phyloP scores from a whole-genome alignment of 805 yeast species.

The Yarrowia alimentaria region DNA sequence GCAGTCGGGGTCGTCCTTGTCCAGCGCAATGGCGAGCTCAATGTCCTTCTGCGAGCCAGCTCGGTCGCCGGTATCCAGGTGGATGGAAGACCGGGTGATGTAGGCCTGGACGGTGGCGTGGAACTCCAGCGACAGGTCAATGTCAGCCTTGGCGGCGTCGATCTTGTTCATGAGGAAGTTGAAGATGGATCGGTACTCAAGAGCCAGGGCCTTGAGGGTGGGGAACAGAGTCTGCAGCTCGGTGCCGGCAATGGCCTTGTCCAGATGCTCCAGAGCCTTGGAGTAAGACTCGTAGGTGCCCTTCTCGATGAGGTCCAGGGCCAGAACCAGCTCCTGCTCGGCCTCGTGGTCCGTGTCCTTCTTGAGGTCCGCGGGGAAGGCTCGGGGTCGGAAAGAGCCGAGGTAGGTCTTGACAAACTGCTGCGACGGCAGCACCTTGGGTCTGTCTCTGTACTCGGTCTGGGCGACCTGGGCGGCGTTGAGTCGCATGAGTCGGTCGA shows the following conservation, averaged over 20 bases:
- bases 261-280: constrained; percentile 53
- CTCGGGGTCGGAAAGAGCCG: constrained; percentile 72
- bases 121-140: constrained; percentile 63
- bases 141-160: constrained; percentile 58
- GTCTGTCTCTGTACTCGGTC: constrained; percentile 52
- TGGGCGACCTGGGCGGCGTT: constrained; percentile 73
- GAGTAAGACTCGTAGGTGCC: constrained; percentile 57
- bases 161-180: constrained; percentile 77
- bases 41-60: constrained; percentile 65
- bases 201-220: constrained; percentile 56
- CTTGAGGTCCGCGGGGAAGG: constrained; percentile 46
- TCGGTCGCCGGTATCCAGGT: constrained; percentile 72
- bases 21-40: constrained; percentile 63
- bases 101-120: constrained; percentile 73
- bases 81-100: constrained; percentile 75
- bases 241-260: constrained; percentile 37
- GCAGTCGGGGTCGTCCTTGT: constrained; percentile 73
- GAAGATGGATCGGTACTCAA: constrained; percentile 80
- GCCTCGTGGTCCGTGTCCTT: constrained; percentile 57
- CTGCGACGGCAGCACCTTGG: constrained; percentile 70
- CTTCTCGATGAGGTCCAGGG: constrained; percentile 54
- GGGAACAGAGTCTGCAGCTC: constrained; percentile 38
- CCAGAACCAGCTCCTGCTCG: constrained; percentile 63
- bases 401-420: constrained; percentile 76
- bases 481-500: constrained; percentile 82